Evolutionary conservation across 2,329 filamentous ascomycete species (phyloP).

Genomic region (Blastomyces parvus): DNA sequence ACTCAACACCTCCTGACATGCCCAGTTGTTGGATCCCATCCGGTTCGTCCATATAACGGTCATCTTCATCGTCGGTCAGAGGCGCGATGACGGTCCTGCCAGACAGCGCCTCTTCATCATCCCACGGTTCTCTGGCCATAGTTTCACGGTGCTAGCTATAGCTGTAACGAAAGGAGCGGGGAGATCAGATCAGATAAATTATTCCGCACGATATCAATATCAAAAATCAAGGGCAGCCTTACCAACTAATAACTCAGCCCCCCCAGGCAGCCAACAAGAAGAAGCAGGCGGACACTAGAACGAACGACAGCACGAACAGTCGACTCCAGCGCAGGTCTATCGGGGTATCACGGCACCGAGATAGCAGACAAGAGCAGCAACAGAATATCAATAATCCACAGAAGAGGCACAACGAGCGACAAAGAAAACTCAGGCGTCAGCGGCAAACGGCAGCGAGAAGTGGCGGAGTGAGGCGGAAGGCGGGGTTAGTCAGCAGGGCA

Average conservation of each 20-base stretch:
- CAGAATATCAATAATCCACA: too few relatives aligned
- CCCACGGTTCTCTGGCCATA: slow-evolving; percentile 26
- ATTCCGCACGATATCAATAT: neutral
- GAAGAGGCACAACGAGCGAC: neutral
- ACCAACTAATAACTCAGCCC: neutral
- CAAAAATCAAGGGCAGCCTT: neutral
- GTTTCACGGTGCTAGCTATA: slow-evolving; percentile 8
- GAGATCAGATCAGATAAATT: neutral
- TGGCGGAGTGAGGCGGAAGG: neutral
- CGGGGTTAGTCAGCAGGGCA: neutral
- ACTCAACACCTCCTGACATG: slow-evolving; percentile 6
- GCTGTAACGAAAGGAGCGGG: neutral
- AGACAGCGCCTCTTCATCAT: slow-evolving; percentile 21
- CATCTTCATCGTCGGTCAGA: slow-evolving; percentile 28
- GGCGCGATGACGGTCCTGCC: slow-evolving; percentile 28
- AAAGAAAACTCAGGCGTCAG: neutral
- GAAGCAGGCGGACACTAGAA: neutral
- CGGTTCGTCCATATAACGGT: slow-evolving; percentile 27
- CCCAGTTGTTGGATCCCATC: slow-evolving; percentile 21
- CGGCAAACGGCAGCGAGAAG: neutral
- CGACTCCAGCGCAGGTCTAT: neutral
- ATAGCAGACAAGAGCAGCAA: neutral
- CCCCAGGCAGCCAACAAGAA: neutral
- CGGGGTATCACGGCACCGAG: neutral
- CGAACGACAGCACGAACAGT: neutral